Evolutionary conservation across 1,284 basidiomycete species (phyloP), one percentile per base, ranked within the genome.

Genomic region (Malassezia nana): DNA sequence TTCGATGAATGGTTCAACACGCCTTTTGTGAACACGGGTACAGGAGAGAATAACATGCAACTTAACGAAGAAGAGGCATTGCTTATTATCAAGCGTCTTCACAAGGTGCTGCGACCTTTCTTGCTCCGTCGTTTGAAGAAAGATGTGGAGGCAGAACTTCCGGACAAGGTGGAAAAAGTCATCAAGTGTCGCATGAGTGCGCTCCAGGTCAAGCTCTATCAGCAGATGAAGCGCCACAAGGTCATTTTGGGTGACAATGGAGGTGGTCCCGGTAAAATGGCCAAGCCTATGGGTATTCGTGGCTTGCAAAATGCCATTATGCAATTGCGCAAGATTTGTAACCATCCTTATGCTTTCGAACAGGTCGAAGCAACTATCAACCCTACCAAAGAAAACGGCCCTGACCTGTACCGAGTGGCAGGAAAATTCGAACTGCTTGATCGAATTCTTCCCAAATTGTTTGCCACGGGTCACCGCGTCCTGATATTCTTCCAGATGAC

Each of bases 1-100:
- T 98, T 99, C 74, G 94, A 98, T 72, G 94, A 98, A 74, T 98
- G 94, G 94, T 99, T 98, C 81, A 98, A 98, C 78, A 95, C 92
- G 2, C 94, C 94, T 0, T 99, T 99, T 66, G 92, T 94, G 59
- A 96, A 92, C 76, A 90, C 91, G 15, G 92, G 94, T 30, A 60
- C 49, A 32, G 69, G 67, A 48, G 92, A 98, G 77, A 94, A 92
- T 81, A 66, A 64, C 30, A 95, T 98, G 75, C 90, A 95, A 80
- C 77, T 98, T 78, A 96, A 94, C 78, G 94, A 98, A 86, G 94
- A 98, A 86, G 94, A 98, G 79, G 87, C 89, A 2, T 79, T 98
- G 48, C 85, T 98, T 52, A 90, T 99, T 70, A 94, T 99, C 75
- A 85, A 91, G 64, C 91, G 94, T 75, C 77, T 99, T 71, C 94